Evolutionary conservation across 352 stramenopile genomes (phyloP).

Genomic region (Phytophthora niederhauseri): DNA sequence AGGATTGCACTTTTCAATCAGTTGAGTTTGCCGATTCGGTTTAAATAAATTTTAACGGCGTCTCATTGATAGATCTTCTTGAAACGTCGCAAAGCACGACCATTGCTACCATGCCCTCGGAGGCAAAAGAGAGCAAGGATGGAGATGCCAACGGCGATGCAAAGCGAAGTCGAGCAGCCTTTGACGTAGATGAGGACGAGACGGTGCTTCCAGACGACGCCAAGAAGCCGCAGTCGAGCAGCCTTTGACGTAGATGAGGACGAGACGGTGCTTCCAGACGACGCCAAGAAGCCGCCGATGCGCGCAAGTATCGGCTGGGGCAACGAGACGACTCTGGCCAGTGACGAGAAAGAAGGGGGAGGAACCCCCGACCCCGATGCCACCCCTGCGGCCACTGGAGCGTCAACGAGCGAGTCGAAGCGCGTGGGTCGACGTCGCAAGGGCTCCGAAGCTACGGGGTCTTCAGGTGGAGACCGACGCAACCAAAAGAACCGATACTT

Average conservation of each 20-base stretch:
- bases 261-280: constrained; percentile 42
- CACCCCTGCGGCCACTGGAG: constrained; percentile 15
- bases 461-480: constrained; percentile 26
- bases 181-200: constrained; percentile 61
- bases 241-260: constrained; percentile 62
- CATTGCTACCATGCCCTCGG: constrained; percentile 19
- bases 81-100: constrained; percentile 18
- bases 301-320: constrained; percentile 73
- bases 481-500: constrained; percentile 80
- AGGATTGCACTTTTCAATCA: too few relatives aligned
- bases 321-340: constrained; percentile 39
- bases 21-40: too few relatives aligned
- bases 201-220: constrained; percentile 44
- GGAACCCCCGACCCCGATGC: constrained; percentile 16
- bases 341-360: constrained; percentile 33
- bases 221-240: constrained; percentile 42
- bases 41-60: background rate
- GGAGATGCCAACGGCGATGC: constrained; percentile 12
- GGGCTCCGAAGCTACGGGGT: constrained; percentile 40
- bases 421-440: constrained; percentile 62
- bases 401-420: constrained; percentile 48
- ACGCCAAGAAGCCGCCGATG: constrained; percentile 53
- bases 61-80: constrained; percentile 16
- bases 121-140: constrained; percentile 40
- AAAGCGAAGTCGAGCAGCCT: constrained; percentile 30